Conservation (phyloP, 163 green algal genomes). For the Scenedesmus sp. region DNA sequence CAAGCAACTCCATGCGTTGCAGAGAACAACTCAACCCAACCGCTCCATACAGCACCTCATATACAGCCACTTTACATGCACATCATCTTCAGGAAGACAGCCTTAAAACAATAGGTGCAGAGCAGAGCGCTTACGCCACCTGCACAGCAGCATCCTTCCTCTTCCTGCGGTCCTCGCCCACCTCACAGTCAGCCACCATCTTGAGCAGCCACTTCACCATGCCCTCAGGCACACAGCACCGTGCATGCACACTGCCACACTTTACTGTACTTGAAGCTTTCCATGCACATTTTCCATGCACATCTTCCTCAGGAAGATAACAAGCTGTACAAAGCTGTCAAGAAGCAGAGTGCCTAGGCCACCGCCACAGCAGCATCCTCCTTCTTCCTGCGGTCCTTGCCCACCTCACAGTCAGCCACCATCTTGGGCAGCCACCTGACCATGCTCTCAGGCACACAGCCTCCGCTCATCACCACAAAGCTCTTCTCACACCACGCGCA, state of each 20-base stretch:
- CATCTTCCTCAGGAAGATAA: no score
- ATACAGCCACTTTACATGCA: no score
- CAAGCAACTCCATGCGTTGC: no score
- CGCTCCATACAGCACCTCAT: neutral
- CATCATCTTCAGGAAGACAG: no score
- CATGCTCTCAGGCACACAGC: constrained; percentile 11
- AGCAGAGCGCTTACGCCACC: neutral
- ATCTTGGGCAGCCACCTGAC: neutral
- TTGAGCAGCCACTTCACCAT: neutral
- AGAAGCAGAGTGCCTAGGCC: neutral
- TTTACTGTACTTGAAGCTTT: no score
- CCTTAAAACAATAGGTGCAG: no score
- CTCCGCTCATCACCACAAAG: neutral
- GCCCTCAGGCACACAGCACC: constrained; percentile 6
- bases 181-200: constrained; percentile 23
- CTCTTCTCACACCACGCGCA: constrained; percentile 3
- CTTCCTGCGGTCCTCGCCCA: constrained; percentile 12
- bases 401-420: constrained; percentile 25
- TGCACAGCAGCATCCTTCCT: neutral
- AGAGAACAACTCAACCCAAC: neutral
- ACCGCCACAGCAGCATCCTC: neutral
- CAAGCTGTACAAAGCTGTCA: no score
- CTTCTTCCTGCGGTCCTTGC: constrained; percentile 9
- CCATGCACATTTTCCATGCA: no score
- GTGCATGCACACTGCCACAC: no score